Evolutionary conservation across 2,329 filamentous ascomycete genomes (phyloP).

Genomic region (Scedosporium boydii): DNA sequence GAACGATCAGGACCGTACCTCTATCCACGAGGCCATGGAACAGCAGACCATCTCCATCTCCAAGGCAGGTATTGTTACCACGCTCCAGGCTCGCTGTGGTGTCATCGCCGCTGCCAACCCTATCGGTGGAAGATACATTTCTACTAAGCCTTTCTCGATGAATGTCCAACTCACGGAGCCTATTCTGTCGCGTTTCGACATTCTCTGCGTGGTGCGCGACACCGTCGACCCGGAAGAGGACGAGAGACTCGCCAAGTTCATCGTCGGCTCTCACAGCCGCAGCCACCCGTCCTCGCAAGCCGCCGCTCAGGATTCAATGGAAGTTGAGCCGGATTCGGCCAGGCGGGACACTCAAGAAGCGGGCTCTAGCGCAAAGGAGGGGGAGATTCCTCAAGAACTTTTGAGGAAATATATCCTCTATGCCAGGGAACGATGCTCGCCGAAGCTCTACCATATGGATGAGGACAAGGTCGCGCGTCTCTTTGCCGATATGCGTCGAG

Average conservation of each 20-base stretch:
- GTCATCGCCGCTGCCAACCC: conserved; percentile 97
- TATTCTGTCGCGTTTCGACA: conserved; percentile 95
- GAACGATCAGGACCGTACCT: conserved; percentile 97
- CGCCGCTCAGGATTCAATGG: conserved; percentile 35
- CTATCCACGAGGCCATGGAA: conserved; percentile 99
- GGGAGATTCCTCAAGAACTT: conserved; percentile 81
- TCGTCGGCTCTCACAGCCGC: conserved; percentile 86
- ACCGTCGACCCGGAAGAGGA: conserved; percentile 89
- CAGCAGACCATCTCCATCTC: conserved; percentile 99
- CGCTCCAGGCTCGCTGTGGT: conserved; percentile 87
- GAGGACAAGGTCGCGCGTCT: conserved; percentile 92
- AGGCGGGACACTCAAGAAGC: conserved; percentile 21
- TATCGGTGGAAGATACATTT: conserved; percentile 92
- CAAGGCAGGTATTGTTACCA: conserved; percentile 97
- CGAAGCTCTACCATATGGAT: conserved; percentile 95
- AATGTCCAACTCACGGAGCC: conserved; percentile 97
- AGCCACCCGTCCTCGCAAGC: conserved; percentile 62
- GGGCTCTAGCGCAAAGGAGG: conserved; percentile 29
- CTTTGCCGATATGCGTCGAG: conserved; percentile 92
- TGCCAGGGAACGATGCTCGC: conserved; percentile 76
- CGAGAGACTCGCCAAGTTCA: conserved; percentile 86
- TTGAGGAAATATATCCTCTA: conserved; percentile 96
- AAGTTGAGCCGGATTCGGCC: conserved; percentile 12
- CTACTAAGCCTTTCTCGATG: conserved; percentile 87
- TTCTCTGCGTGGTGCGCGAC: conserved; percentile 90